Percentiles rank a stretch among this genome's conserved stretches.
Conservation (phyloP, 768 basidiomycete species). For the Daedaleopsis sinensis region DNA sequence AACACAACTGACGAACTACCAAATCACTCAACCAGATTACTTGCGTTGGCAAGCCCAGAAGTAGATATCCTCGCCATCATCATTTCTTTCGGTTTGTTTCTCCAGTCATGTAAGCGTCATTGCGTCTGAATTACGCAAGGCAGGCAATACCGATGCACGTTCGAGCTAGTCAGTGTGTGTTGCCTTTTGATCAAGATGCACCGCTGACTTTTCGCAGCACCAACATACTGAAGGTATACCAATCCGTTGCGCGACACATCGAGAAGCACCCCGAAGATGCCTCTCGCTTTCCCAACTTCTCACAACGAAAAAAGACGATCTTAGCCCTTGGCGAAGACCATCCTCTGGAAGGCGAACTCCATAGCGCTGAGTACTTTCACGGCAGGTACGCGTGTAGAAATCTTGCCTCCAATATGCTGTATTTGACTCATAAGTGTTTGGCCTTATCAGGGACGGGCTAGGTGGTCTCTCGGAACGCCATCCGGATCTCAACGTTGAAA, state of each 20-base stretch:
- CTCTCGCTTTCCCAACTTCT: conserved; percentile 64
- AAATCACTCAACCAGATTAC: conserved; percentile 50
- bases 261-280: conserved; percentile 54
- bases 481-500: conserved; percentile 56
- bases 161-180: conserved; percentile 57
- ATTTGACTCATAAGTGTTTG: not conserved
- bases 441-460: conserved; percentile 62
- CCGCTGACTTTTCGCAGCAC: conserved; percentile 41
- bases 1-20: not conserved
- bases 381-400: conserved; percentile 54
- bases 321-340: conserved; percentile 64
- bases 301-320: conserved; percentile 53
- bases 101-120: not conserved
- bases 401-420: not conserved
- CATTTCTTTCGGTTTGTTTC: conserved; percentile 67
- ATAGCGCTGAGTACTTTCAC: conserved; percentile 85
- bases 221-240: conserved; percentile 79
- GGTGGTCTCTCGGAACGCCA: conserved; percentile 62
- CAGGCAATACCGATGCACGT: conserved; percentile 74
- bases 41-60: conserved; percentile 84
- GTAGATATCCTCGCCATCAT: conserved; percentile 78
- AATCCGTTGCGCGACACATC: conserved; percentile 63
- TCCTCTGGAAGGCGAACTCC: conserved; percentile 71
- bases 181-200: conserved; percentile 9
- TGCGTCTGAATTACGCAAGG: not conserved